Evolutionary conservation across 352 stramenopile species (phyloP), one percentile per base, ranked within the genome.

Genomic region (Thalassiosira livingstoniorum): DNA sequence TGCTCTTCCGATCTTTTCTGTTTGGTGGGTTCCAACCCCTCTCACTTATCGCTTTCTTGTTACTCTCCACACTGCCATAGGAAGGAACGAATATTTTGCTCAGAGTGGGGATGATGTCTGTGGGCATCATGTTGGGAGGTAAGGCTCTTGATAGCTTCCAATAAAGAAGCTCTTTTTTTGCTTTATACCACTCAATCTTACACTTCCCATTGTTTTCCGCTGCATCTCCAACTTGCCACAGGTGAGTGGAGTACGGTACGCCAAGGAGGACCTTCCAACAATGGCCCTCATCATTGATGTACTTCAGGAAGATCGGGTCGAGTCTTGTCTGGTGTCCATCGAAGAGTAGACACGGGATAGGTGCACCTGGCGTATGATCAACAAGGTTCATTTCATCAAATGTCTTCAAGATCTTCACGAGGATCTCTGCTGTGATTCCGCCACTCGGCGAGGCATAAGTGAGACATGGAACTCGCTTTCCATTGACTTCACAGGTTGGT

Each of bases 191-290:
- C 37, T 68, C 69, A 37, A 34, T 31, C 39, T 78, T 78, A 21
- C 62, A 55, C n/a, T n/a, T 61, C 27, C 69, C 69, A 63, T 78
- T 78, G 21, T 78, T 58, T 71, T 78, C 42, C 39, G 27, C 37
- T 18, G 55, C 27, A 37, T 78, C 69, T 55, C 69, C 69, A 62
- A 78, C 55, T 43, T 78, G 60, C 69, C 69, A 78, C 13, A 78
- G 25, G 34, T 23, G 43, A 21, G 69, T 78, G 25, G 54, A 47
- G 67, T 76, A 67, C 25, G 67, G 53, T 23, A 72, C 37, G 35
- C 64, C 64, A 5, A 72, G 18, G n/a, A 11, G 27, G 23, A 74
- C 72, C 55, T 74, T 73, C 72, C 72, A 80, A 32, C 10, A 4
- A 51, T 72, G 51, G 11, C 31, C 23, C 11, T 21, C 11, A 25